These are phyloP conservation scores for Dryas drummondii DNA, from an alignment of 306 rosid genomes.

Conservation along the genomic window DNA sequence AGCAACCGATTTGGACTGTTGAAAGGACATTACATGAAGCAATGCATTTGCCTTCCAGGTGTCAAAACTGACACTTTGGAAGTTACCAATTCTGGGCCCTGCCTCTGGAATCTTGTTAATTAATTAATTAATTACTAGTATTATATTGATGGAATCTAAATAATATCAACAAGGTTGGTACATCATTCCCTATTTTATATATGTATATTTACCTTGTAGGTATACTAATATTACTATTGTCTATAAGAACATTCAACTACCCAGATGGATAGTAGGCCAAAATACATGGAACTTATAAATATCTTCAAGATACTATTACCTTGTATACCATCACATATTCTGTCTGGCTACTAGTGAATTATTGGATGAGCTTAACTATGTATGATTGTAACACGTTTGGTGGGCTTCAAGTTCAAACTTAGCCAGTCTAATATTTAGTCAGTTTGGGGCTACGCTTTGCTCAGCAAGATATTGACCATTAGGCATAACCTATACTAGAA, in stretches of 20 bases:
- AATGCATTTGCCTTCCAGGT: background rate
- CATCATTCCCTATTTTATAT: no score
- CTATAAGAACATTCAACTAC: no score
- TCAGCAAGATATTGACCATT: constrained; percentile 18
- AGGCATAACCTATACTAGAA: background rate
- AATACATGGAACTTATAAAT: background rate
- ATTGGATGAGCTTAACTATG: background rate
- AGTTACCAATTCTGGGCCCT: background rate
- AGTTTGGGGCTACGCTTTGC: background rate
- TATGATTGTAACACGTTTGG: constrained; percentile 5
- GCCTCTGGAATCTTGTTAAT: no score
- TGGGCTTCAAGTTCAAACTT: constrained; percentile 4
- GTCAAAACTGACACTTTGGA: background rate
- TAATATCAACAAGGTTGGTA: no score
- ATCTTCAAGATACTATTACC: background rate
- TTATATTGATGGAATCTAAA: background rate
- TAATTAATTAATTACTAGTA: no score
- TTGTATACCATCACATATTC: no score
- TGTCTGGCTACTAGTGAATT: background rate
- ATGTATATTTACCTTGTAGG: no score
- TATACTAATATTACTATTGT: no score
- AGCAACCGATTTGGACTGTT: background rate
- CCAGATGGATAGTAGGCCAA: no score
- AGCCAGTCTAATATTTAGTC: no score
- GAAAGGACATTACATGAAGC: background rate